These are phyloP conservation scores for Rheum nobile DNA, from an alignment of 148 eudicot genomes.

Conservation along the genomic window DNA sequence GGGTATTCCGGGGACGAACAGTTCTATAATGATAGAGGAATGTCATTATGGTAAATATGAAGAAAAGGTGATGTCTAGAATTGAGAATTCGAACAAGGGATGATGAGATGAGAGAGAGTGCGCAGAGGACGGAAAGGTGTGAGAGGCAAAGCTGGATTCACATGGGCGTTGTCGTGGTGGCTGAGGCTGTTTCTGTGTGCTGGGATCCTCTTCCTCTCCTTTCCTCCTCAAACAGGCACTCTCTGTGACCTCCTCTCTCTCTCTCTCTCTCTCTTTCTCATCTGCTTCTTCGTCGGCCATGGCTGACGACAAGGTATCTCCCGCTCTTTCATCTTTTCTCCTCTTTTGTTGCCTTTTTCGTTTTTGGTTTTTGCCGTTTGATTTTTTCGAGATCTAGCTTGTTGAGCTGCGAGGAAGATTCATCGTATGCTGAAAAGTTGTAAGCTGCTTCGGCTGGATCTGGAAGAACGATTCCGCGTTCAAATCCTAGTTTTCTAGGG, in stretches of 20 bases:
- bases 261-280: background rate
- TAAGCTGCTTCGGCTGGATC: background rate
- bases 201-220: conserved; percentile 4
- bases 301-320: conserved; percentile 11
- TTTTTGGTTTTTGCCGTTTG: background rate
- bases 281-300: conserved; percentile 8
- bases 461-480: background rate
- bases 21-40: background rate
- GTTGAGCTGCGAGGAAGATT: conserved; percentile 2
- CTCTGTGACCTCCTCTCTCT: background rate
- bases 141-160: conserved; percentile 9
- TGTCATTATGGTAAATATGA: background rate
- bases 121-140: conserved; percentile 10
- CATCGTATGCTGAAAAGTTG: background rate
- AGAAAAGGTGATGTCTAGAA: background rate
- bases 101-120: background rate
- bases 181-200: background rate
- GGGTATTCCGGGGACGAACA: background rate
- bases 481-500: background rate
- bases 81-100: background rate
- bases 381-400: background rate
- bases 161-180: conserved; percentile 11
- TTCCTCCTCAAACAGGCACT: background rate
- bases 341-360: background rate
- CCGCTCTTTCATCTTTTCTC: background rate